Conservation (phyloP, 352 stramenopile genomes). For the Globisporangium spinosum region DNA sequence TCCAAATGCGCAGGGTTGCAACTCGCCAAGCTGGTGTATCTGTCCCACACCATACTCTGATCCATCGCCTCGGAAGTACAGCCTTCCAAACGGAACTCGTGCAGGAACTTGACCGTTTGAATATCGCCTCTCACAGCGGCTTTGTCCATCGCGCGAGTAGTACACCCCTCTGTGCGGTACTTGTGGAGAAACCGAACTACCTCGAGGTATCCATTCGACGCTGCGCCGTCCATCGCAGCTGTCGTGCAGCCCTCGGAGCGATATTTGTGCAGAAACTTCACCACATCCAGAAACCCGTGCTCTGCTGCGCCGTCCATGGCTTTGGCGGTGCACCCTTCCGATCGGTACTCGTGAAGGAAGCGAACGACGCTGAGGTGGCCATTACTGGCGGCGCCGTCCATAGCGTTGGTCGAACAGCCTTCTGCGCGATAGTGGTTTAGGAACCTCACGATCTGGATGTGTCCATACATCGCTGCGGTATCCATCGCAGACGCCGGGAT, state of each 20-base stretch:
- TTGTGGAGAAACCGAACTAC: constrained; percentile 6
- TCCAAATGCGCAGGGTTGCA: neutral
- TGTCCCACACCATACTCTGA: neutral
- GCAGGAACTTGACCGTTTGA: neutral
- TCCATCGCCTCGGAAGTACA: neutral
- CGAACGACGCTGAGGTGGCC: neutral
- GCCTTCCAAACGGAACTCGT: neutral
- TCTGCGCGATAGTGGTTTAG: neutral
- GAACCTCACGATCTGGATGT: neutral
- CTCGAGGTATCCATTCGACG: neutral
- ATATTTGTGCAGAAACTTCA: constrained; percentile 3
- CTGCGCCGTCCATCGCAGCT: constrained; percentile 4
- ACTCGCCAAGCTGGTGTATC: neutral
- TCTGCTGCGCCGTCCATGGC: constrained; percentile 8
- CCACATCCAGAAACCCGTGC: constrained; percentile 3
- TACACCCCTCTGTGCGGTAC: constrained; percentile 4
- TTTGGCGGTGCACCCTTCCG: neutral
- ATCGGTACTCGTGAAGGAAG: neutral
- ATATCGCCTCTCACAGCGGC: neutral
- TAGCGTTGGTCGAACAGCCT: neutral
- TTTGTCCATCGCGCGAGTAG: constrained; percentile 3
- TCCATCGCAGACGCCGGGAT: neutral
- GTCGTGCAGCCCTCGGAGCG: neutral
- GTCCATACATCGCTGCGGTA: neutral
- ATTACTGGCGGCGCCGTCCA: neutral